A percentile compares a stretch with the other conserved stretches of the same genome.
phyloP scores from a whole-genome alignment of 495 filamentous ascomycete species.

The Trichocladium antarcticum region DNA sequence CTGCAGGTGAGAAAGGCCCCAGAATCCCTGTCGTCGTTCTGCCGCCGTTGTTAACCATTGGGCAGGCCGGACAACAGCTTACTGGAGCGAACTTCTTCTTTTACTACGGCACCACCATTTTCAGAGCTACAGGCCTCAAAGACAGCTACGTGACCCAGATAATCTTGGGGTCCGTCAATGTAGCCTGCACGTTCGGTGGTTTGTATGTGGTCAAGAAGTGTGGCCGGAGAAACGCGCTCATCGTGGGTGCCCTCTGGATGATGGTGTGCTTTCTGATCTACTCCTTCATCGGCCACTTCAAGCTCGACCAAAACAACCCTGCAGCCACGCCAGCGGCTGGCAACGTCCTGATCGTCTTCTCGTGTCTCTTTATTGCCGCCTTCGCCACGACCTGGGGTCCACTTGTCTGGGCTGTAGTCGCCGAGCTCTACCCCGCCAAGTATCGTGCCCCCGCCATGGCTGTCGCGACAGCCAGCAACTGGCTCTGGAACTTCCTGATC shows the following conservation, averaged over 20 bases:
- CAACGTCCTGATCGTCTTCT: conserved; percentile 65
- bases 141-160: conserved; percentile 64
- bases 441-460: conserved; percentile 69
- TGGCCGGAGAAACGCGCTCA: conserved; percentile 56
- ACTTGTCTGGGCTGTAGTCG: conserved; percentile 68
- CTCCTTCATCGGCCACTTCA: conserved; percentile 55
- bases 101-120: conserved; percentile 69
- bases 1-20: conserved; percentile 37
- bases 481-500: conserved; percentile 71
- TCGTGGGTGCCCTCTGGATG: conserved; percentile 58
- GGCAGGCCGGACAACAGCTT: conserved; percentile 52
- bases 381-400: conserved; percentile 73
- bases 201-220: conserved; percentile 62
- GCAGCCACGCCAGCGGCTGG: conserved; percentile 48
- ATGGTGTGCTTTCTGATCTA: conserved; percentile 64
- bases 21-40: background rate
- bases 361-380: conserved; percentile 58
- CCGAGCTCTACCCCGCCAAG: conserved; percentile 69
- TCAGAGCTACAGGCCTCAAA: conserved; percentile 53
- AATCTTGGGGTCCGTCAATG: conserved; percentile 65
- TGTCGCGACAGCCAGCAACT: conserved; percentile 69
- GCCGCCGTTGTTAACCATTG: background rate
- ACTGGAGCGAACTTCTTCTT: conserved; percentile 74
- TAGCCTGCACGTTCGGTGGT: conserved; percentile 59
- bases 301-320: conserved; percentile 40